A percentile compares a stretch with the other conserved stretches of the same genome.
Evolutionary conservation across 345 rosid genomes (phyloP).

Genomic region (Jatropha curcas): DNA sequence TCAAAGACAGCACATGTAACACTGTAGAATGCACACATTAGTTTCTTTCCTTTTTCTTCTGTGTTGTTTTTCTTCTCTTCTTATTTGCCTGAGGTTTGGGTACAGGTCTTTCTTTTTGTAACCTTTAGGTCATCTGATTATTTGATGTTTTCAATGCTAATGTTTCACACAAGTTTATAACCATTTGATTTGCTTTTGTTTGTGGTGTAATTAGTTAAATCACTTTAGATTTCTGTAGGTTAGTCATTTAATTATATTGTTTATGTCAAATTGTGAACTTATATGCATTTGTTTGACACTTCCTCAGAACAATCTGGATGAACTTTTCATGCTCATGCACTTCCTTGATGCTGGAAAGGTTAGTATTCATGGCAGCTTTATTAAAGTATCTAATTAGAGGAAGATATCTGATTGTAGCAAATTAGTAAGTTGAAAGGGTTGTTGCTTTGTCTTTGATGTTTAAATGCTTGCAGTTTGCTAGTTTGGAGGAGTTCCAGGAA

Average conservation of each 20-base stretch:
- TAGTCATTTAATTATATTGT: constrained; percentile 1
- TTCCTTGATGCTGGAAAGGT: constrained; percentile 99
- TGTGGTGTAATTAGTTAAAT: neutral
- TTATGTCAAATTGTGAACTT: constrained; percentile 17
- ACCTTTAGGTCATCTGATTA: neutral
- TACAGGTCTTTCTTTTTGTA: neutral
- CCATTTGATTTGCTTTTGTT: neutral
- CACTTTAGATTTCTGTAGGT: neutral
- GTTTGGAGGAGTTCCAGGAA: constrained; percentile 98
- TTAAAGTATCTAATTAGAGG: constrained; percentile 9
- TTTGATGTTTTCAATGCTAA: neutral
- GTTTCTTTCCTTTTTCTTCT: neutral
- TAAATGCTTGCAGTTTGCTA: constrained; percentile 68
- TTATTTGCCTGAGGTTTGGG: neutral
- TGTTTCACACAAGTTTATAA: neutral
- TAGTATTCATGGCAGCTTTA: constrained; percentile 26
- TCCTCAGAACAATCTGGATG: constrained; percentile 98
- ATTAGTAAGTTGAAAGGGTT: constrained; percentile 19
- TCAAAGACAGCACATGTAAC: neutral
- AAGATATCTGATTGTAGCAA: constrained; percentile 7
- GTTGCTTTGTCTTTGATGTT: constrained; percentile 21
- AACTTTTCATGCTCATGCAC: constrained; percentile 99
- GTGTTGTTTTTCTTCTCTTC: neutral
- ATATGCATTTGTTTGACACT: constrained; percentile 24
- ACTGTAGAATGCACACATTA: neutral